These are phyloP conservation scores for Fusarium sp. DNA, from an alignment of 2,329 filamentous ascomycete species.

Conservation along the genomic window DNA sequence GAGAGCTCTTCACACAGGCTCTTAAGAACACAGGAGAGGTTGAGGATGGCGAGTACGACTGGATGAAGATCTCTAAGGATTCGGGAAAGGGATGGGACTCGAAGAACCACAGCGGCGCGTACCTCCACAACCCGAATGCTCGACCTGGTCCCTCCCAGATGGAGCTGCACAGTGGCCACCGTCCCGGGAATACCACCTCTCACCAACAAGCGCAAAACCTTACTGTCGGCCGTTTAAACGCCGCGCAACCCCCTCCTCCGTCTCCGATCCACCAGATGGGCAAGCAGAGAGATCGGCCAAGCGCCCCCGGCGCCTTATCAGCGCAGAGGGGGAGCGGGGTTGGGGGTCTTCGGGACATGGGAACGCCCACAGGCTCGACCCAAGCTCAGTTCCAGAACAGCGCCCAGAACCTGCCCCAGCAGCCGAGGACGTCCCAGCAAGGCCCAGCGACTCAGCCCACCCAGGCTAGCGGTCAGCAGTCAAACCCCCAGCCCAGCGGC, in stretches of 20 bases:
- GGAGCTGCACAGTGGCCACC: slow-evolving; percentile 82
- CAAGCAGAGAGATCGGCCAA: slow-evolving; percentile 82
- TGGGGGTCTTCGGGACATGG: slow-evolving; percentile 80
- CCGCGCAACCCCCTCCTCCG: slow-evolving; percentile 89
- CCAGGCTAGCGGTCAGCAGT: slow-evolving; percentile 66
- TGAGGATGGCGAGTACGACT: slow-evolving; percentile 98
- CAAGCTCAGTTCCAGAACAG: slow-evolving; percentile 98
- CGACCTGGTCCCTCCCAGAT: slow-evolving; percentile 85
- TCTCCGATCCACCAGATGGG: slow-evolving; percentile 85
- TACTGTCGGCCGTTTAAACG: slow-evolving; percentile 91
- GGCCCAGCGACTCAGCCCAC: slow-evolving; percentile 68
- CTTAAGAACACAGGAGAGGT: slow-evolving; percentile 94
- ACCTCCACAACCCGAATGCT: slow-evolving; percentile 81
- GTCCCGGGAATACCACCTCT: slow-evolving; percentile 74
- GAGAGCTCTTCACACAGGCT: slow-evolving; percentile 95
- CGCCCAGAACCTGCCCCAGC: slow-evolving; percentile 84
- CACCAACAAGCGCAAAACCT: slow-evolving; percentile 74
- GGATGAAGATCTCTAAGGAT: slow-evolving; percentile 94
- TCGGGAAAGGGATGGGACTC: slow-evolving; percentile 89
- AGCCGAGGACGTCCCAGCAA: slow-evolving; percentile 72
- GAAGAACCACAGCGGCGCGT: slow-evolving; percentile 73
- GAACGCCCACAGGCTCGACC: slow-evolving; percentile 89
- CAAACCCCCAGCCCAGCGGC: slow-evolving; percentile 81
- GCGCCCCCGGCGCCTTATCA: slow-evolving; percentile 78
- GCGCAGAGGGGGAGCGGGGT: slow-evolving; percentile 82